Percentiles rank a stretch among this genome's conserved stretches.
Conservation (phyloP, 805 yeast genomes). For the Yarrowia yakushimensis region DNA sequence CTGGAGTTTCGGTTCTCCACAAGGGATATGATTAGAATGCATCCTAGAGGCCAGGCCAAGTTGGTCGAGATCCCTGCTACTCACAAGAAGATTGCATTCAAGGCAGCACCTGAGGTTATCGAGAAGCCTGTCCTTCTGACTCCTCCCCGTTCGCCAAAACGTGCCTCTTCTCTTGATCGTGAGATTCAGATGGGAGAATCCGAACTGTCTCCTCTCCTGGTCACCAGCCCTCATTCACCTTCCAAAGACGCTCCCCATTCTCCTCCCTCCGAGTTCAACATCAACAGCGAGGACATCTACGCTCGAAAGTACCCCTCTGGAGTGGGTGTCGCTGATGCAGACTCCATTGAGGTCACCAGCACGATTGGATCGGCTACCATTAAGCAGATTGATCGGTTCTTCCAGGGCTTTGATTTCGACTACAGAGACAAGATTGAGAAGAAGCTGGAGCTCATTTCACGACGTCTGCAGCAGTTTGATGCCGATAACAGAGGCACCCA, state of each 20-base stretch:
- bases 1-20: neutral
- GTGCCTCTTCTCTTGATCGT: neutral
- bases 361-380: slow-evolving; percentile 14
- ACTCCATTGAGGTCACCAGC: slow-evolving; percentile 1
- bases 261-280: neutral
- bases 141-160: neutral
- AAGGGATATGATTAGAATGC: slow-evolving; percentile 1
- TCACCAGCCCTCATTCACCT: neutral
- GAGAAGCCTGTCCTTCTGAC: neutral
- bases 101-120: neutral
- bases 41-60: neutral
- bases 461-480: slow-evolving; percentile 17
- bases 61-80: neutral
- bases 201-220: neutral
- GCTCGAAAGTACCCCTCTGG: slow-evolving; percentile 16
- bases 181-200: neutral
- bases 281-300: slow-evolving; percentile 17
- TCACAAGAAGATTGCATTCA: neutral
- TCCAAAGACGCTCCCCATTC: neutral
- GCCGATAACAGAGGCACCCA: slow-evolving; percentile 13
- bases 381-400: slow-evolving; percentile 4
- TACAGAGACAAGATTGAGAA: slow-evolving; percentile 26
- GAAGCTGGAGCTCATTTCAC: slow-evolving; percentile 16
- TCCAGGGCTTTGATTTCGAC: slow-evolving; percentile 21
- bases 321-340: slow-evolving; percentile 10